Base-by-base conservation (phyloP, 2,329 filamentous ascomycete species). In the Diplodia sapinea region DNA sequence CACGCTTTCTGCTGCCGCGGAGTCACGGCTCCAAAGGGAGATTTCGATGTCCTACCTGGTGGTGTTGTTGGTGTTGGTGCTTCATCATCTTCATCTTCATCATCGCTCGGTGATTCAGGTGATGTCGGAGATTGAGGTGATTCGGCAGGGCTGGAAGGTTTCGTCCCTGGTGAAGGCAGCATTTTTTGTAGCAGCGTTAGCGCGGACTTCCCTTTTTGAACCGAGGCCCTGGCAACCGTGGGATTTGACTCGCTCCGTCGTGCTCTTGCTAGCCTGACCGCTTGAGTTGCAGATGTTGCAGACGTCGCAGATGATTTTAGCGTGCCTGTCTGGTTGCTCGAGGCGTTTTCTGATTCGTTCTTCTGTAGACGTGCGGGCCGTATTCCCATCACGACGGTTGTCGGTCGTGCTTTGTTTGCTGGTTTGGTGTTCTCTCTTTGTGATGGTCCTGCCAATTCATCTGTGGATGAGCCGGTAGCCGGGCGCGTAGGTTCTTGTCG, bases 1-100 rank as follows among this genome's bases (percentile, higher is more conserved):
- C 79, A 79, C 15, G 79, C 70, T 13, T 72, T 70, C 36, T 73
- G 75, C 54, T 80, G 77, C 23, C 74, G 74, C 11, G 78, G 78
- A 20, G 78, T 79, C 4, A 77, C 72, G 1, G 77, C 76, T 20
- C 74, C 75, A 54, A 73, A 70, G 7, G 68, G 68, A n/a, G 57
- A 68, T 20, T 68, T 50, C 12, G 66, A 68, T 20, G 66, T 63
- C n/a, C 66, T 63, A 12, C n/a, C 47, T 9, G 66, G 57, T 26
- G 66, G 66, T 11, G 57, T 68, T 29, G 66, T 40, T 3, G 57
- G 66, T 8, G 52, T 63, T 6, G 50, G 38, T 17, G 54, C 23
- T 20, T 68, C 51, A 12, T 64, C 55, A 12, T 67, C 63, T 4
- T 47, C 47, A 1, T 67, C 50, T 2, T 63, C 56, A 4, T 56